Evolutionary conservation across 345 rosid species (phyloP), one percentile per base, ranked within the genome.

Genomic region (Bruguiera sexangula): DNA sequence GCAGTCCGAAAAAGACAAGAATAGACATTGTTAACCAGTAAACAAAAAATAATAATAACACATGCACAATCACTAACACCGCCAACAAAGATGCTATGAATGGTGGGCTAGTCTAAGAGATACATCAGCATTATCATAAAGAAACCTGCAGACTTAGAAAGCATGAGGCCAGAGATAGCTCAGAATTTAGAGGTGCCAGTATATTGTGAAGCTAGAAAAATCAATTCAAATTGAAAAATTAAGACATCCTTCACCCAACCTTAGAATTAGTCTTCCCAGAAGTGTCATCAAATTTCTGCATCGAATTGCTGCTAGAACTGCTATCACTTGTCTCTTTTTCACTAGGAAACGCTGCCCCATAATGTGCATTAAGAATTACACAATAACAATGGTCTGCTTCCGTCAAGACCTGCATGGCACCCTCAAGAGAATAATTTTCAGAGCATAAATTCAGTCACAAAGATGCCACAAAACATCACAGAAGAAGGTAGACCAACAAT

Each of bases 271-370:
- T 75, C 69, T 71, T 83, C 80, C 60, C 80, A 69, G 85, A 67
- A 58, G 56, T 78, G 29, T 73, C 56, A 73, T 79, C 77, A 66
- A 75, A 54, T 70, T 65, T 74, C 62, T 55, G 53, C 60, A 83
- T 64, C 29, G 83, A 67, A 72, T 60, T 76, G 74, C 69, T 65
- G 59, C 75, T 85, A 27, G 90, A 79, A 82, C 72, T 79, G 71
- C 82, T 77, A 77, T 80, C 89, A 68, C 34, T 65, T 37, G 72
- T 76, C 73, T 63, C 90, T 69, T 79, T 76, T 60, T 57, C 81
- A 67, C 71, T 79, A 71, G 99, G 97, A 86, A 96, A 96, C 57
- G 97, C 97, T 76, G 96, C 97, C 56, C 97, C 97, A 80, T 86
- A 94, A 70, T 89, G 89, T 63, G 93, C 91, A 78, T 96, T 92